These are phyloP conservation scores for Fusarium chaquense DNA, from an alignment of 2,329 filamentous ascomycete species.

Conservation along the genomic window DNA sequence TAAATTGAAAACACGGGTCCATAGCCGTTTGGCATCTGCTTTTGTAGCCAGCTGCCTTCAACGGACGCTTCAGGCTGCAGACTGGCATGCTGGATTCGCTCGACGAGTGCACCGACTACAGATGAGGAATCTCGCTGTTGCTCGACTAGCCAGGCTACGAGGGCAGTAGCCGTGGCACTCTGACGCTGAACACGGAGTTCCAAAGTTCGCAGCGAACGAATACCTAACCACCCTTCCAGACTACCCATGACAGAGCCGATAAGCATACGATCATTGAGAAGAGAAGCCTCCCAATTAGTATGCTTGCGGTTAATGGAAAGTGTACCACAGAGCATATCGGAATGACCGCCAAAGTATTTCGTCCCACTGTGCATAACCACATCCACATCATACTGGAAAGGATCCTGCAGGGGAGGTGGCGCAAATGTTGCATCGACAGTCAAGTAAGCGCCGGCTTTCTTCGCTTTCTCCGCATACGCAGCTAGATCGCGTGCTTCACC, in stretches of 20 bases:
- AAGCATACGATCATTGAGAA: slow-evolving; percentile 78
- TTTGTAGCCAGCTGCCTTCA: slow-evolving; percentile 76
- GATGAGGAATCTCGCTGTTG: slow-evolving; percentile 57
- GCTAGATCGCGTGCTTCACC: slow-evolving; percentile 82
- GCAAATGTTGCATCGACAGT: slow-evolving; percentile 93
- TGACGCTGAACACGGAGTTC: slow-evolving; percentile 85
- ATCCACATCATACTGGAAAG: slow-evolving; percentile 84
- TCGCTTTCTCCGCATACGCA: slow-evolving; percentile 78
- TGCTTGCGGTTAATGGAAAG: slow-evolving; percentile 71
- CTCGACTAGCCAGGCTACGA: slow-evolving; percentile 78
- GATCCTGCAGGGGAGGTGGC: slow-evolving; percentile 88
- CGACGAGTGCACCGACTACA: slow-evolving; percentile 66
- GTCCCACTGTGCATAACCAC: slow-evolving; percentile 92
- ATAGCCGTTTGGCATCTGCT: slow-evolving; percentile 92
- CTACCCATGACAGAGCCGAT: slow-evolving; percentile 89
- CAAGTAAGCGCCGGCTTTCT: slow-evolving; percentile 77
- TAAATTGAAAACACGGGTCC: slow-evolving; percentile 87
- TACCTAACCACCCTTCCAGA: slow-evolving; percentile 91
- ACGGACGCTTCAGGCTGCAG: slow-evolving; percentile 74
- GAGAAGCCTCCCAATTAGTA: slow-evolving; percentile 67
- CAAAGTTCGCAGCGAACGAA: slow-evolving; percentile 86
- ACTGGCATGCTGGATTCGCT: slow-evolving; percentile 79
- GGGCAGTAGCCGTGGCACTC: slow-evolving; percentile 73
- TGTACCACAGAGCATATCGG: slow-evolving; percentile 90
- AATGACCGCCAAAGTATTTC: slow-evolving; percentile 97